Conservation (phyloP, 1,284 basidiomycete genomes). For the Cutaneotrichosporon mucoides region DNA sequence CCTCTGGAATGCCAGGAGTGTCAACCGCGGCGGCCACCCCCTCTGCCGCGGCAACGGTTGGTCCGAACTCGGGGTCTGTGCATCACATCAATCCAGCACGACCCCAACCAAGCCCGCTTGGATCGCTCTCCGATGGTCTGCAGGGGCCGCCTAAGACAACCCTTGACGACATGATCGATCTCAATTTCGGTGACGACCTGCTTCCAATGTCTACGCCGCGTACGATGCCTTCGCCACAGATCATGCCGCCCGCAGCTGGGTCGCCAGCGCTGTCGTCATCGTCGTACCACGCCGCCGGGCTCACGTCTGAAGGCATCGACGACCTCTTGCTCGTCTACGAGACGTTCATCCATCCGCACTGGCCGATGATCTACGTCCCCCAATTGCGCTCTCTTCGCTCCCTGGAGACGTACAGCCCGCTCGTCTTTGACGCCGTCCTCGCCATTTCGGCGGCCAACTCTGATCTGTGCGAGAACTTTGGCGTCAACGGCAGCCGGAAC, state of each 20-base stretch:
- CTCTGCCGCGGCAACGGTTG: too few relatives aligned
- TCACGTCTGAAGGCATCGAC: slow-evolving; percentile 12
- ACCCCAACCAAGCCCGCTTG: too few relatives aligned
- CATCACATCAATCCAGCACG: too few relatives aligned
- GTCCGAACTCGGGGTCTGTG: too few relatives aligned
- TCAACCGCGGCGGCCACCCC: too few relatives aligned
- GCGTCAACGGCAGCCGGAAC: slow-evolving; percentile 2
- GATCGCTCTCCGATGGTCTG: neutral
- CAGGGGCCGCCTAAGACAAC: neutral
- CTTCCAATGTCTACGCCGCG: neutral
- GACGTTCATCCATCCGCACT: slow-evolving; percentile 22
- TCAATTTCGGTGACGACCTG: neutral
- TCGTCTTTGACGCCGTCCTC: slow-evolving; percentile 19
- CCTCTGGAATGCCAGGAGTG: too few relatives aligned
- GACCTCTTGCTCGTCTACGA: slow-evolving; percentile 18
- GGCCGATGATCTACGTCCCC: slow-evolving; percentile 19
- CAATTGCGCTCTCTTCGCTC: slow-evolving; percentile 8
- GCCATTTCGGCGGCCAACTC: slow-evolving; percentile 18
- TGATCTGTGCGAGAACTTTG: slow-evolving; percentile 2
- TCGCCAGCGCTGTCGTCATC: neutral
- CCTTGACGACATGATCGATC: neutral
- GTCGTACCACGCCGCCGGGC: slow-evolving; percentile 8
- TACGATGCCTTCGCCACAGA: neutral
- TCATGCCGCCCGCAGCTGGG: neutral
- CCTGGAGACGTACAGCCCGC: slow-evolving; percentile 13